Percentiles rank a stretch among this genome's conserved stretches.
Conservation (phyloP, 495 filamentous ascomycete genomes). For the Annulohypoxylon nitens region DNA sequence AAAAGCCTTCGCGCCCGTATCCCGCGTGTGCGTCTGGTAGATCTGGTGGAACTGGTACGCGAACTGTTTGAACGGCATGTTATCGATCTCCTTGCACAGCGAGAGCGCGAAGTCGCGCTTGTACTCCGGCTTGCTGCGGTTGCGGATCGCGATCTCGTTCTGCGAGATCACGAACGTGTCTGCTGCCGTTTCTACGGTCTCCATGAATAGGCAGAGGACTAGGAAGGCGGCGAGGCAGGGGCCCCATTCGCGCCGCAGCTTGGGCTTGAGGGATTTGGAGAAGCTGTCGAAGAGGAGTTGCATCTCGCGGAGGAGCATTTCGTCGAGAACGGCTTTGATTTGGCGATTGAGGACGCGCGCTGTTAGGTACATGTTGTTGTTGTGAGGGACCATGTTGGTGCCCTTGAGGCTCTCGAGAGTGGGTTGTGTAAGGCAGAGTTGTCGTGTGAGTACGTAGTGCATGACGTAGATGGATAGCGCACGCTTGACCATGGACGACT, state of each 20-base stretch:
- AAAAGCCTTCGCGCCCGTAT: slow-evolving; percentile 57
- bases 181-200: slow-evolving; percentile 62
- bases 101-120: slow-evolving; percentile 57
- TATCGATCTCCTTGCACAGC: slow-evolving; percentile 61
- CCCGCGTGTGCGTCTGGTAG: slow-evolving; percentile 63
- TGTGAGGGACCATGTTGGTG: slow-evolving; percentile 52
- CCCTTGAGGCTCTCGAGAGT: slow-evolving; percentile 54
- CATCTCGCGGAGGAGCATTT: slow-evolving; percentile 61
- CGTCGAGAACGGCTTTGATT: slow-evolving; percentile 65
- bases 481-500: slow-evolving; percentile 57
- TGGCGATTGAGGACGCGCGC: slow-evolving; percentile 66
- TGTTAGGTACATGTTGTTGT: slow-evolving; percentile 56
- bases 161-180: slow-evolving; percentile 64
- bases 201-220: slow-evolving; percentile 66
- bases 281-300: slow-evolving; percentile 60
- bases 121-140: slow-evolving; percentile 47
- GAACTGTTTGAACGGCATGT: slow-evolving; percentile 66
- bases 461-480: slow-evolving; percentile 64
- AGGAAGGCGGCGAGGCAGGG: slow-evolving; percentile 65
- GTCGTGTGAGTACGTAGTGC: slow-evolving; percentile 64
- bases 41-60: slow-evolving; percentile 67
- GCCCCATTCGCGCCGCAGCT: slow-evolving; percentile 63
- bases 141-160: slow-evolving; percentile 59
- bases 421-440: slow-evolving; percentile 60
- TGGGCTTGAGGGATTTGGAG: slow-evolving; percentile 62